Base-by-base conservation (phyloP, 495 filamentous ascomycete species). In the Xylona heveae region DNA sequence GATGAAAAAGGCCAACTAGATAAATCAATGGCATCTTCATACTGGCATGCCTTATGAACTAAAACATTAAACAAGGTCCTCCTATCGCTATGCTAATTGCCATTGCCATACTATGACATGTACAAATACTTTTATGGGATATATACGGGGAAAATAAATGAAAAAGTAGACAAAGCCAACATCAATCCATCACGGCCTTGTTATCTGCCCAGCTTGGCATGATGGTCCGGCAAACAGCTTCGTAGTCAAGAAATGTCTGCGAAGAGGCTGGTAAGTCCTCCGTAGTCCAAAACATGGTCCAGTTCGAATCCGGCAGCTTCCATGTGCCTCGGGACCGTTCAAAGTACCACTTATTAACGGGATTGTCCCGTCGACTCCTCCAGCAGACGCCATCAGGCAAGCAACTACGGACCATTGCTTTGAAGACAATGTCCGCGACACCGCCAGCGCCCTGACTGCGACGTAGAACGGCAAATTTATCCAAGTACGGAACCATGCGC, bases 401-500 rank as follows among this genome's bases (percentile, higher is more conserved):
- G 40, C 79, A 84, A 9, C 72, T 64, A 16, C 75, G 70, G 18
- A 92, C 78, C 81, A 99, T 93, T 12, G 81, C 74, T 38, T 82
- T 91, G 53, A 94, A 99, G 4, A 99, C 72, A 14, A 94, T 71
- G 42, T 99, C 88, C 1, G 90, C 85, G 3, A 94, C 83, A 9
- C 84, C 83, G 0, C 85, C 83, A 1, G 78, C 74, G 1, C 88
- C 88, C 49, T 99, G 88, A 28, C 71, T 76, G 36, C 73, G 68
- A 43, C 77, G 82, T 3, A 90, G 61, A 2, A 95, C 88, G 3
- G 88, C 88, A 46, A 99, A 99, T 53, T 99, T 99, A 48, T 99
- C 88, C 15, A 99, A 57, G 49, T 99, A 99, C 0, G 85, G 90
- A 0, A 99, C 75, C 47, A 81, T 62, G 3, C 71, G 57, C 6